Percentiles rank a stretch among this genome's conserved stretches.
Evolutionary conservation across 441 rosid genomes (phyloP).

Genomic region (Bruguiera hainesii): DNA sequence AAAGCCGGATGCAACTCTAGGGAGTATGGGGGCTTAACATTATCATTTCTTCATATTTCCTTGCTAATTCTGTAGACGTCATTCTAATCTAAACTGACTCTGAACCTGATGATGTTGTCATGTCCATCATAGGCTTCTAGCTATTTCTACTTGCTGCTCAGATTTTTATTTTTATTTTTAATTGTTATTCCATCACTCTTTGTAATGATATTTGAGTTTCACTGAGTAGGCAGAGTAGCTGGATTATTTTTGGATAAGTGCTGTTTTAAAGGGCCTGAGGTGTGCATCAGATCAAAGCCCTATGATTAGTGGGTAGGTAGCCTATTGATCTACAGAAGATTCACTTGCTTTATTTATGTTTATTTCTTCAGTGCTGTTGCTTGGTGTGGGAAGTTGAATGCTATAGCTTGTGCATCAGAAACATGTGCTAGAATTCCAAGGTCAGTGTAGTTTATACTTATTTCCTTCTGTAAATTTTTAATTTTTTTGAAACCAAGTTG

Average conservation of each 20-base stretch:
- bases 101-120: neutral
- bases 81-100: neutral
- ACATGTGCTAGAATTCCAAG: slow-evolving; percentile 99
- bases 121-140: neutral
- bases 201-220: too few species aligned
- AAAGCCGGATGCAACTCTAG: neutral
- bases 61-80: neutral
- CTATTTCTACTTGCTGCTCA: neutral
- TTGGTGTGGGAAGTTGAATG: slow-evolving; percentile 99
- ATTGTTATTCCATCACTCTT: neutral
- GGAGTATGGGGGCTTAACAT: neutral
- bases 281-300: too few species aligned
- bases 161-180: neutral
- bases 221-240: too few species aligned
- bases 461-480: too few species aligned
- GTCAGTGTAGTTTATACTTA: slow-evolving; percentile 27
- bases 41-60: neutral
- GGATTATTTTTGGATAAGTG: too few species aligned
- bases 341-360: neutral
- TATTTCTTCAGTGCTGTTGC: slow-evolving; percentile 75
- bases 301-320: neutral
- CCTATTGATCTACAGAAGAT: neutral
- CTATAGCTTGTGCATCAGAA: slow-evolving; percentile 97
- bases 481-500: too few species aligned
- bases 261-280: too few species aligned